These are phyloP conservation scores for Geotrichum australiense DNA, from an alignment of 1,139 yeast species.

Conservation along the genomic window DNA sequence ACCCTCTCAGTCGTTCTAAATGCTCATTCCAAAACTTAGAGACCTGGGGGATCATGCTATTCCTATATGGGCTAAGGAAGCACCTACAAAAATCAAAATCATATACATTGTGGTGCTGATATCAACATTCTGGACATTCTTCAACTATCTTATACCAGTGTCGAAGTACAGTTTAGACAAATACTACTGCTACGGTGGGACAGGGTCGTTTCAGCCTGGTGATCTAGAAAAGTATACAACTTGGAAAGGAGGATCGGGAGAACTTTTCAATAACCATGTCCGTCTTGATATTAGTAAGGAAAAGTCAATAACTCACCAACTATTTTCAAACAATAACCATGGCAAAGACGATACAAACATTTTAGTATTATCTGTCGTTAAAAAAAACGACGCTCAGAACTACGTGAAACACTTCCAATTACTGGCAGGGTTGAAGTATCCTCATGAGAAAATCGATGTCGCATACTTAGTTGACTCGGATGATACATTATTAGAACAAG, in stretches of 20 bases:
- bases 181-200: constrained; percentile 27
- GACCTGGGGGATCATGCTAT: too few relatives aligned
- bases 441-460: constrained; percentile 71
- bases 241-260: constrained; percentile 26
- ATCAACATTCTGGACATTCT: background rate
- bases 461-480: constrained; percentile 83
- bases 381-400: constrained; percentile 76
- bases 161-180: constrained; percentile 15
- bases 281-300: constrained; percentile 20
- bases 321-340: constrained; percentile 45
- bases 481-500: constrained; percentile 58
- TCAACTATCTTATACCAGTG: background rate
- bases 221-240: constrained; percentile 24
- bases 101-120: background rate
- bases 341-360: constrained; percentile 61
- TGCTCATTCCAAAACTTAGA: too few relatives aligned
- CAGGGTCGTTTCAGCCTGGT: constrained; percentile 25
- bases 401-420: constrained; percentile 84
- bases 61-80: background rate
- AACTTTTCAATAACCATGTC: constrained; percentile 26
- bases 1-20: too few relatives aligned
- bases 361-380: constrained; percentile 66
- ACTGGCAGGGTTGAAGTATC: constrained; percentile 78
- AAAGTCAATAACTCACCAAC: too few relatives aligned
- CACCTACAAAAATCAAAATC: background rate